Percentiles rank a stretch among this genome's conserved stretches.
Evolutionary conservation across 140 eudicot species (phyloP).

Genomic region (Senecio squalidus): DNA sequence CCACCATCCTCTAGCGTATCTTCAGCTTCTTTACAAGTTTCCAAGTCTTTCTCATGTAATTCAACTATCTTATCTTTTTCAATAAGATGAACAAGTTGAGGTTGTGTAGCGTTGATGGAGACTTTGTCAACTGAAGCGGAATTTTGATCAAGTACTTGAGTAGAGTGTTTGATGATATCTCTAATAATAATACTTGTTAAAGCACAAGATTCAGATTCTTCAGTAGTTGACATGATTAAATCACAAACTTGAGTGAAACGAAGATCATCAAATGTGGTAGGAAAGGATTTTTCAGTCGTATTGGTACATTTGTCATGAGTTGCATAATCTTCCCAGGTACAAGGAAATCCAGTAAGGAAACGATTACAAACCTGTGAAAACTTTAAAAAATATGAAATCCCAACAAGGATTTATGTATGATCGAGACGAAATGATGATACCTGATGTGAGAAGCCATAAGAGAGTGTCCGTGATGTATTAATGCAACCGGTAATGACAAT

Average conservation of each 20-base stretch:
- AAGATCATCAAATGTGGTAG: constrained; percentile 26
- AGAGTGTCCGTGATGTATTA: constrained; percentile 37
- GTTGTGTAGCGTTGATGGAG: no score
- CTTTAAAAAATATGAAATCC: background rate
- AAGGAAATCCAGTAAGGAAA: constrained; percentile 56
- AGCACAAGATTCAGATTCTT: constrained; percentile 16
- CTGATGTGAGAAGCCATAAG: constrained; percentile 52
- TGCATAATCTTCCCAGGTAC: constrained; percentile 47
- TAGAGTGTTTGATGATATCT: constrained; percentile 16
- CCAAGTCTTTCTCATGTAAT: no score
- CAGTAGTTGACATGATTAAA: constrained; percentile 27
- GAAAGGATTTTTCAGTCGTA: background rate
- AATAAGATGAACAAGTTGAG: no score
- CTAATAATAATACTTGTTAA: constrained; percentile 14
- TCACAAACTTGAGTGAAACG: constrained; percentile 34
- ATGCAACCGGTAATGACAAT: constrained; percentile 37
- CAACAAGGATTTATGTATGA: no score
- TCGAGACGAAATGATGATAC: constrained; percentile 24
- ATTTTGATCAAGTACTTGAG: background rate
- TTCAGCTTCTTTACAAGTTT: no score
- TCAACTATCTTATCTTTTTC: no score
- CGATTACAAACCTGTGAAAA: constrained; percentile 39
- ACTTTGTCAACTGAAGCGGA: background rate
- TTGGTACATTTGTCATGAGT: constrained; percentile 18
- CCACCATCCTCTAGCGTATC: no score